Evolutionary conservation across 2,329 filamentous ascomycete species (phyloP), one percentile per base, ranked within the genome.

Genomic region (Macrophomina pseudophaseolina): DNA sequence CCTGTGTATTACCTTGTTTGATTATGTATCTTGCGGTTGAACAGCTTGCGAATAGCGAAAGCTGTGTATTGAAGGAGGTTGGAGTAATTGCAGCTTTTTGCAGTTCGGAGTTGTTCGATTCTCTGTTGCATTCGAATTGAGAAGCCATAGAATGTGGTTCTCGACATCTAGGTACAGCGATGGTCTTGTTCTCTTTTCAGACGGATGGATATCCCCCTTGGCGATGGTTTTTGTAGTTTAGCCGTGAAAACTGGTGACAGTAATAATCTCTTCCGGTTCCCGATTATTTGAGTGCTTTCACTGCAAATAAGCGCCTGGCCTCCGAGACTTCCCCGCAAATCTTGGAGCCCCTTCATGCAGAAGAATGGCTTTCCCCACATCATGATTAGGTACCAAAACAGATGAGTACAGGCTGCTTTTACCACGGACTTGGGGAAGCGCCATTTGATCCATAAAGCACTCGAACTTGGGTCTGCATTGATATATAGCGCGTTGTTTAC

Each of bases 131-230:
- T 40, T 7, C 14, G 4, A 28, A 2, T 42, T 40, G 33, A 40
- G 23, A 58, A 51, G 48, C 35, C 53, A 12, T 42, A 42, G 35
- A 42, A 42, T 30, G 11, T 5, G 9, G 53, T 42, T 18, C 40
- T n/a, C 35, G 35, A 32, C n/a, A 42, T 58, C 35, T 35, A 16
- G 53, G 18, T 56, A 40, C 23, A 58, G 35, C 53, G 53, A 32
- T n/a, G 38, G 38, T 9, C 23, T 44, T 58, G 28, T 40, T 11
- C 53, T 58, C 35, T 58, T 58, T 58, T n/a, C 53, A 42, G 35
- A 30, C 53, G 35, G 53, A 30, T 16, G 53, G 48, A 58, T 58
- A 58, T 58, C 53, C 53, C 35, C 18, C 23, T 40, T 58, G 30
- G 53, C 35, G 18, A 30, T 23, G 32, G 4, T 5, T 58, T 42